Conservation (phyloP, 1,284 basidiomycete species). For the Cutaneotrichosporon cyanovorans region DNA sequence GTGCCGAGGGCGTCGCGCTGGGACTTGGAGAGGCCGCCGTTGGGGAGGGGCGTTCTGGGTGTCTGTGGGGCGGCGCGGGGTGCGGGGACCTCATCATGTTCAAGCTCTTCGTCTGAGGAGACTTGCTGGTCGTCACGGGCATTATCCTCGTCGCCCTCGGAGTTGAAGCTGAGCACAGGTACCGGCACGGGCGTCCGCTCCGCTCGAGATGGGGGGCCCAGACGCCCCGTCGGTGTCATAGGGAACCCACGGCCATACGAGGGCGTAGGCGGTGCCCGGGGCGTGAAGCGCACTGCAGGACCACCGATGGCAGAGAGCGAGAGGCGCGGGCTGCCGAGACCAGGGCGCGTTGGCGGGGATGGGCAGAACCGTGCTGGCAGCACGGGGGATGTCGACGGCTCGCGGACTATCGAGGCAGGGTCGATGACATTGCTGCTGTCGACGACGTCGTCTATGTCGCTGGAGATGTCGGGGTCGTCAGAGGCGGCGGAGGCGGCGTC, state of each 20-base stretch:
- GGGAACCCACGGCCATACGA: too few relatives aligned
- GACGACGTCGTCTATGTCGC: constrained; percentile 9
- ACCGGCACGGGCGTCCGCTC: too few relatives aligned
- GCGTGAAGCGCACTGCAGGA: constrained; percentile 10
- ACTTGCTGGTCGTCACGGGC: neutral
- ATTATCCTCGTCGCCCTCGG: constrained; percentile 2
- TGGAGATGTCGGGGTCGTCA: neutral
- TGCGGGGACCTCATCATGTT: too few relatives aligned
- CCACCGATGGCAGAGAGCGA: constrained; percentile 19
- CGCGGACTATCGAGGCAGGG: neutral
- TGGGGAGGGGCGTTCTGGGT: neutral
- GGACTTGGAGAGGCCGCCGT: constrained; percentile 1
- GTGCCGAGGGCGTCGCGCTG: constrained; percentile 26
- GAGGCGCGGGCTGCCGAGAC: constrained; percentile 11
- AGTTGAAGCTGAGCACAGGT: neutral
- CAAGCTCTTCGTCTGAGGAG: too few relatives aligned
- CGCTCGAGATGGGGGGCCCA: too few relatives aligned
- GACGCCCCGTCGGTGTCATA: too few relatives aligned
- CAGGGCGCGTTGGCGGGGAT: constrained; percentile 24
- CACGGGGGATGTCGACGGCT: neutral
- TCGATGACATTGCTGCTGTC: constrained; percentile 1
- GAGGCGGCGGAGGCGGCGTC: neutral
- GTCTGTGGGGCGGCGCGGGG: neutral
- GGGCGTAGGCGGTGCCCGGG: neutral
- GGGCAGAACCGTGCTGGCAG: constrained; percentile 26